These are phyloP conservation scores for Dothistroma pini DNA, from an alignment of 2,329 filamentous ascomycete genomes.

Conservation along the genomic window DNA sequence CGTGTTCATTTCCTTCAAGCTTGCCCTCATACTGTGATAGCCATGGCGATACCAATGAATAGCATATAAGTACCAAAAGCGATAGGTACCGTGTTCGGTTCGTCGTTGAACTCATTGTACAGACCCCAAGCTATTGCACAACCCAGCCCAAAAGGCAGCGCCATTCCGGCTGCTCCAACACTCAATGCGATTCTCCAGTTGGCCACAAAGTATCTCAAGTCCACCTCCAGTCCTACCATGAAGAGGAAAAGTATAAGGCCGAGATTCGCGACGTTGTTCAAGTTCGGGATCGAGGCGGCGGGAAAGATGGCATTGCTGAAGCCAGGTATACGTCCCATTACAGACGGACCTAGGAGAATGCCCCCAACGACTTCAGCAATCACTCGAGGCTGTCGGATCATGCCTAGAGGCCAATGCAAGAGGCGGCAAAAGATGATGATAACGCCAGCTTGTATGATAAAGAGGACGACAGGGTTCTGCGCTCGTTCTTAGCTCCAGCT, in stretches of 20 bases:
- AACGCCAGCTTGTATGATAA: slow-evolving; percentile 71
- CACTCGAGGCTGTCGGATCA: slow-evolving; percentile 73
- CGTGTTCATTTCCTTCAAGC: background rate
- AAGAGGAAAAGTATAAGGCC: slow-evolving; percentile 84
- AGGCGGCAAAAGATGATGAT: slow-evolving; percentile 72
- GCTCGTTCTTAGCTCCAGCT: background rate
- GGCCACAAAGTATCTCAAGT: slow-evolving; percentile 68
- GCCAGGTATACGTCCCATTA: slow-evolving; percentile 79
- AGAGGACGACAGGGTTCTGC: slow-evolving; percentile 66
- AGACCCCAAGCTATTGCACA: slow-evolving; percentile 77
- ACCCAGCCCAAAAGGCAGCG: slow-evolving; percentile 77
- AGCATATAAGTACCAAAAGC: slow-evolving; percentile 62
- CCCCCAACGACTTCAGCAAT: slow-evolving; percentile 84
- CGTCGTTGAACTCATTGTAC: slow-evolving; percentile 66
- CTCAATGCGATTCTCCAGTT: slow-evolving; percentile 79
- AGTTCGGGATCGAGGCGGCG: slow-evolving; percentile 65
- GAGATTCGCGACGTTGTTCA: slow-evolving; percentile 76
- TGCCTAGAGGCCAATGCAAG: slow-evolving; percentile 72
- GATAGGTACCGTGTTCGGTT: slow-evolving; percentile 55
- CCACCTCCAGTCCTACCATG: slow-evolving; percentile 81
- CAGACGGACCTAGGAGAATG: slow-evolving; percentile 78
- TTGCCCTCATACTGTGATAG: slow-evolving; percentile 65
- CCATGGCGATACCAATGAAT: slow-evolving; percentile 90
- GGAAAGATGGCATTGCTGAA: slow-evolving; percentile 78
- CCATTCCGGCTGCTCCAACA: slow-evolving; percentile 76